A percentile compares a stretch with the other conserved stretches of the same genome.
phyloP scores from a whole-genome alignment of 78 protist species.

The Speleostelium caveatum region DNA sequence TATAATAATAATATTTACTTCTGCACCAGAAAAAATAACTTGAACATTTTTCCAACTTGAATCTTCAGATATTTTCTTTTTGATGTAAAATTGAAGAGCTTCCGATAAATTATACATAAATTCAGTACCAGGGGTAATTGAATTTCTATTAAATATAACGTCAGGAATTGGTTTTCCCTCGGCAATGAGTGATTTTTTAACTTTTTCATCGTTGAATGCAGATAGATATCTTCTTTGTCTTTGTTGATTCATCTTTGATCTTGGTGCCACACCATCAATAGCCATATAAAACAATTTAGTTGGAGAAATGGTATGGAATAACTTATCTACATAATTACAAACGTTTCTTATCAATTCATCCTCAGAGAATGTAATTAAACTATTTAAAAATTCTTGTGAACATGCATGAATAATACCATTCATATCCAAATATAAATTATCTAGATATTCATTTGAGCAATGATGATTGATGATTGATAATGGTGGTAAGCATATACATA shows the following conservation, averaged over 20 bases:
- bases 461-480: neutral
- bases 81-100: constrained; percentile 88
- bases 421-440: constrained; percentile 99
- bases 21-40: constrained; percentile 85
- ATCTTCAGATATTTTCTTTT: constrained; percentile 82
- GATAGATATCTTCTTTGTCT: constrained; percentile 96
- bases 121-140: constrained; percentile 99
- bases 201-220: constrained; percentile 86
- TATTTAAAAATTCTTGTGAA: constrained; percentile 90
- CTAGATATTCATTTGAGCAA: constrained; percentile 92
- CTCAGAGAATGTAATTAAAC: constrained; percentile 32
- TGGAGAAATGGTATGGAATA: constrained; percentile 97
- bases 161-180: constrained; percentile 48
- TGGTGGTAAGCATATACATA: neutral
- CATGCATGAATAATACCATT: constrained; percentile 99
- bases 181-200: constrained; percentile 32
- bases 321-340: constrained; percentile 94
- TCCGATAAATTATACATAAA: constrained; percentile 94
- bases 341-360: constrained; percentile 93
- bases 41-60: constrained; percentile 90
- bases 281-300: constrained; percentile 98
- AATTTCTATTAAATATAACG: constrained; percentile 90
- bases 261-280: constrained; percentile 98
- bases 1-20: constrained; percentile 19
- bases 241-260: constrained; percentile 98